Base-by-base conservation (phyloP, 169 alveolate species). In the Babesia divergens region DNA sequence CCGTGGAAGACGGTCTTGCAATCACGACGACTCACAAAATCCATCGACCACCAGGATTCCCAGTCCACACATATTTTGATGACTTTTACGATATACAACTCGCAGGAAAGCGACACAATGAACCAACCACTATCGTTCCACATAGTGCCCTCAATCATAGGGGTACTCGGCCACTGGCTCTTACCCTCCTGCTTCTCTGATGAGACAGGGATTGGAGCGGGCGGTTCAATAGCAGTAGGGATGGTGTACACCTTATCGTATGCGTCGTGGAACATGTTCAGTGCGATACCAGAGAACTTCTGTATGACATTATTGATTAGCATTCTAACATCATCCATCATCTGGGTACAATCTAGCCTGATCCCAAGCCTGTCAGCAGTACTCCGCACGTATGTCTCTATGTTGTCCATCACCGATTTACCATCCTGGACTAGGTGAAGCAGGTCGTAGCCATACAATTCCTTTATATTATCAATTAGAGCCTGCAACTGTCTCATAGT, bases 31-130 rank as follows among this genome's bases (percentile, higher is more conserved):
- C 93, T 89, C 24, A 93, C 83, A 68, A 93, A 93, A 40, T 84
- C 87, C 58, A 82, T 92, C 46, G 92, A 77, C 97, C 97, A 93
- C 91, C 95, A 93, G 44, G 86, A 87, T 51, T 90, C 93, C 89
- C 93, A 84, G 40, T 91, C 94, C 26, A 89, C 88, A 46, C 97
- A 93, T 0, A 88, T 71, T 54, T 91, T 91, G 40, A 86, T 58
- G 46, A 82, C 89, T 70, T 91, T 89, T 44, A 91, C 92, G 52
- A 93, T 84, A 32, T 84, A 70, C 20, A 93, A 67, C 49, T 84
- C 81, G 22, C 95, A 94, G 62, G 82, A 92, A 28, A 93, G 54
- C 44, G 90, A 79, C 2, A 92, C 94, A 28, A 72, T 62, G 56
- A 35, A 54, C 82, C 74, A 50, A 24, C 74, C 65, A 22, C 54